Evolutionary conservation across 805 yeast genomes (phyloP).

Genomic region (Kluyveromyces starmeri): DNA sequence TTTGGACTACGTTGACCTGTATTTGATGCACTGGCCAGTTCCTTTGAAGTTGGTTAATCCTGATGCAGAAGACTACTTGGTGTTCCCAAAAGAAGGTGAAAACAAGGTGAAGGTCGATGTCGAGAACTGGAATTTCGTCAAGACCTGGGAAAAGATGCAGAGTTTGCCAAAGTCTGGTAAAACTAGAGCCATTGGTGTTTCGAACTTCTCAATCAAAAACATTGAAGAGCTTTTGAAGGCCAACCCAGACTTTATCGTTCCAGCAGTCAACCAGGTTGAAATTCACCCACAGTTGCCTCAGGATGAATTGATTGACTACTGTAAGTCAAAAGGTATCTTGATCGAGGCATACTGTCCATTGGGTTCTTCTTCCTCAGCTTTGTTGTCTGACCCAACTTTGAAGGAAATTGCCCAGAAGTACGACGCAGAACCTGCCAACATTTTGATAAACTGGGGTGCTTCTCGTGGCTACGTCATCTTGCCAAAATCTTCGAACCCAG

Average conservation of each 20-base stretch:
- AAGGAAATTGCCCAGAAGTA: slow-evolving; percentile 36
- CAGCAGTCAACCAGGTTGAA: slow-evolving; percentile 71
- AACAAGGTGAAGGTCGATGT: slow-evolving; percentile 31
- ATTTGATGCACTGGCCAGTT: slow-evolving; percentile 79
- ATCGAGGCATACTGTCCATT: slow-evolving; percentile 75
- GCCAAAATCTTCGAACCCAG: slow-evolving; percentile 40
- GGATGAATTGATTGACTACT: slow-evolving; percentile 43
- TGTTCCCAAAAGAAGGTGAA: slow-evolving; percentile 31
- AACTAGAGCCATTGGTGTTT: slow-evolving; percentile 65
- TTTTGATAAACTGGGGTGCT: slow-evolving; percentile 51
- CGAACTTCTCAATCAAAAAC: slow-evolving; percentile 54
- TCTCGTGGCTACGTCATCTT: slow-evolving; percentile 46
- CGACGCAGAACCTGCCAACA: slow-evolving; percentile 37
- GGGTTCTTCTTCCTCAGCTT: slow-evolving; percentile 51
- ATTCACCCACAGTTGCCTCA: slow-evolving; percentile 68
- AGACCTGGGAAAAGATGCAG: slow-evolving; percentile 61
- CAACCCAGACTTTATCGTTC: slow-evolving; percentile 43
- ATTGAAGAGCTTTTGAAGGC: slow-evolving; percentile 41
- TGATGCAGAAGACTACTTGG: slow-evolving; percentile 27
- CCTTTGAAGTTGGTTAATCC: slow-evolving; percentile 37
- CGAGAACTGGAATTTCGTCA: slow-evolving; percentile 35
- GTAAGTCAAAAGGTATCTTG: slow-evolving; percentile 42
- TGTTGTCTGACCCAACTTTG: slow-evolving; percentile 38
- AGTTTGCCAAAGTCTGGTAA: slow-evolving; percentile 42
- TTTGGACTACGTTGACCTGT: slow-evolving; percentile 69